Base-by-base conservation (phyloP, 1,139 yeast species). In the Candida sojae region DNA sequence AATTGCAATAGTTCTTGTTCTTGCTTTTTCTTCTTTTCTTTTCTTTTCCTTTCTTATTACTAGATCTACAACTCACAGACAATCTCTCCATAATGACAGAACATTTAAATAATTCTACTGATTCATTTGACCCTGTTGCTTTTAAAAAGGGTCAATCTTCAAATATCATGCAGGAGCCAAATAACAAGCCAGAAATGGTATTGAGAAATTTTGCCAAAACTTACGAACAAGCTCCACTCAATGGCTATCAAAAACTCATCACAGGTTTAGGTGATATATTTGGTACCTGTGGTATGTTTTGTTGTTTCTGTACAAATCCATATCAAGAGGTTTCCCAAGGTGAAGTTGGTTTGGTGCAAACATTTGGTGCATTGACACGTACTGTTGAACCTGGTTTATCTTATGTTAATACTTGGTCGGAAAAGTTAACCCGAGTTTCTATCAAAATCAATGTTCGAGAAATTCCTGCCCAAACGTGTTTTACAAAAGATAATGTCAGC, bases 341-440 rank as follows among this genome's bases (percentile, higher is more conserved):
- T 61, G 74, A 80, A 51, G 90, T 86, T 48, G 92, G 91, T 12
- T 71, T 86, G 51, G 76, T 86, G 42, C 86, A 86, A 48, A 76
- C 80, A 40, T 86, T 84, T 62, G 92, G 92, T 58, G 84, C 86
- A 47, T 74, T 85, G 55, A 73, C 85, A 50, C 73, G 84, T 62
- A 73, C 85, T 6, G 86, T 81, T 36, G 91, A 85, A 61, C 90
- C 91, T 2, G 92, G 92, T 44, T 74, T 85, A 48, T 73, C 80
- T 25, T 80, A 80, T 57, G 83, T 86, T 47, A 85, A 85, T 62
- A 83, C 84, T 12, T 73, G 86, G 73, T 75, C 84, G 43, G 91
- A 86, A 60, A 77, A 70, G 52, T 64, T 86, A 57, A 68, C 71
- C 50, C 61, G 64, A 42, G 86, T 83, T 13, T 77, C 79, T 53